Base-by-base conservation (phyloP, 257 asterid genomes). In the Oldenlandia corymbosa region DNA sequence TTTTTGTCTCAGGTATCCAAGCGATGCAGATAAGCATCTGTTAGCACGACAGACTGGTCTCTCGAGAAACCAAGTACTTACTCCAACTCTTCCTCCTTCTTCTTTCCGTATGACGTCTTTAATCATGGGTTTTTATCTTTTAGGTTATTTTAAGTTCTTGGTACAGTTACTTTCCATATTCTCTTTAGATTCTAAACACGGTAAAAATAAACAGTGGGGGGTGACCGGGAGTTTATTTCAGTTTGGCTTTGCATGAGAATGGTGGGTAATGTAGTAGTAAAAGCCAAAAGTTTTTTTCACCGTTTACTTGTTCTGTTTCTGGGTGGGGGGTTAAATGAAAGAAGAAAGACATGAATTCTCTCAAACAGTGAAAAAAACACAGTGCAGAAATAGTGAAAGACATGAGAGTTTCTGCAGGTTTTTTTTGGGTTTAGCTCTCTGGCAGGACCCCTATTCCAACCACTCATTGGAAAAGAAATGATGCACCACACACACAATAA, bases 1-100 rank as follows among this genome's bases (percentile, higher is more conserved):
- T n/a, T n/a, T n/a, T n/a, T n/a, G n/a, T 84, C 86, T 84, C 96
- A 94, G 99, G 94, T 94, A 94, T 70, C 99, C 99, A 78, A 90
- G 97, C 80, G 99, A 94, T 75, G 99, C 99, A 58, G 97, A 94
- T 90, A 94, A 94, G 82, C 97, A 88, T 74, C 95, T 94, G 72
- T 77, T 94, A 80, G 92, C 99, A 60, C 76, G 99, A 76, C 97
- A 94, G 96, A 90, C 99, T 62, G 97, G 97, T 70, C 87, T 94
- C 47, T 94, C 99, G 41, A 86, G 94, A 80, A 90, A 85, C 78
- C 99, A 94, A 96, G 97, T 90, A 60, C 31, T 21, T 59, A 39
- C 48, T 31, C 48, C 0, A 34, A 42, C 8, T 62, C 54, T 12
- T 72, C 57, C 45, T 6, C 18, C 11, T 28, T 39, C 41, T 31